Evolutionary conservation across 2,329 filamentous ascomycete genomes (phyloP).

Genomic region (Botryotinia narcissicola): DNA sequence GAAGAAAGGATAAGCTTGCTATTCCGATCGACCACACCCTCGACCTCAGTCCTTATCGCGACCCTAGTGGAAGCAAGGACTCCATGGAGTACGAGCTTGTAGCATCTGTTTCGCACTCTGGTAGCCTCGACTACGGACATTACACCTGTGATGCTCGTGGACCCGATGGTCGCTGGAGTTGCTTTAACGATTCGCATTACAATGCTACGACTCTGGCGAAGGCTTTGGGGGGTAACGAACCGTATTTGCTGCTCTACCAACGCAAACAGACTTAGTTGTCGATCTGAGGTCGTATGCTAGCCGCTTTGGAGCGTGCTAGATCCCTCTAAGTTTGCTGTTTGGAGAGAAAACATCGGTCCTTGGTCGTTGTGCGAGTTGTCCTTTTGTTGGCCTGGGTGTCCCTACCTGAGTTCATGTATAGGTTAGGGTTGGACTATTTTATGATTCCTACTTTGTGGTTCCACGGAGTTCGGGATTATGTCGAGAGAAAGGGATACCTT

Average conservation of each 20-base stretch:
- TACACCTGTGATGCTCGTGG: constrained; percentile 31
- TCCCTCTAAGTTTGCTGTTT: constrained; percentile 5
- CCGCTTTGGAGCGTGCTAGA: constrained; percentile 5
- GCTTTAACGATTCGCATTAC: constrained; percentile 29
- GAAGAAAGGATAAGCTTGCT: constrained; percentile 29
- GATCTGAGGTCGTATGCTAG: not conserved
- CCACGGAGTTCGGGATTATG: not conserved
- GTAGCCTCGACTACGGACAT: constrained; percentile 28
- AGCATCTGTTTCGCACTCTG: constrained; percentile 37
- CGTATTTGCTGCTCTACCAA: constrained; percentile 20
- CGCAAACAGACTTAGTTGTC: constrained; percentile 17
- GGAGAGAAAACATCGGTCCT: constrained; percentile 5
- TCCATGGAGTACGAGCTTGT: constrained; percentile 34
- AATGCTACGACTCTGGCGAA: constrained; percentile 30
- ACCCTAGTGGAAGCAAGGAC: constrained; percentile 16
- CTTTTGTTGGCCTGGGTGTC: not conserved
- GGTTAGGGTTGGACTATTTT: constrained; percentile 3
- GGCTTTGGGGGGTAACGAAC: constrained; percentile 16
- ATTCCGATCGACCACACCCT: constrained; percentile 28
- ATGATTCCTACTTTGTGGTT: not conserved
- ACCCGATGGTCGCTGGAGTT: constrained; percentile 28
- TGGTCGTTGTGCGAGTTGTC: constrained; percentile 1
- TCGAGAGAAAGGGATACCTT: not conserved
- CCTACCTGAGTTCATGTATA: not conserved
- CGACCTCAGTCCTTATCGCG: constrained; percentile 31